Evolutionary conservation across 305 asterid species (phyloP).

Genomic region (Rubia balearica): DNA sequence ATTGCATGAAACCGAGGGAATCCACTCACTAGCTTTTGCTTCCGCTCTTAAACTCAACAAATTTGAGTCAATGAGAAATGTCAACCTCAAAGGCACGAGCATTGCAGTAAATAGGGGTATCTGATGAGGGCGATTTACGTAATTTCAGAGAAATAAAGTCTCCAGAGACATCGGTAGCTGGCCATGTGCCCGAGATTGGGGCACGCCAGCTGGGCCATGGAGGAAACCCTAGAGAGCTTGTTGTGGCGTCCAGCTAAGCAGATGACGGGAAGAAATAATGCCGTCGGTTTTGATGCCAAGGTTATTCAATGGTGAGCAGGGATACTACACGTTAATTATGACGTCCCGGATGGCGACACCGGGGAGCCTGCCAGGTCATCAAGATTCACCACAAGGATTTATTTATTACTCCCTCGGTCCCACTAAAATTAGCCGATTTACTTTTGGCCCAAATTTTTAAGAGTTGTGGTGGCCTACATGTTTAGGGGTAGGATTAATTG

Average conservation of each 20-base stretch:
- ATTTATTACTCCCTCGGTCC: too few relatives aligned
- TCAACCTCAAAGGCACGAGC: slow-evolving; percentile 11
- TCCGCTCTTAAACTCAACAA: slow-evolving; percentile 3
- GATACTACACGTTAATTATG: background rate
- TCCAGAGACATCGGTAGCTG: slow-evolving; percentile 20
- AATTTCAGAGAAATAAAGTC: background rate
- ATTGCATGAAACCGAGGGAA: slow-evolving; percentile 3
- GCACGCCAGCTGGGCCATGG: slow-evolving; percentile 32
- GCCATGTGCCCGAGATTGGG: slow-evolving; percentile 25
- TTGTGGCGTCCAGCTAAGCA: slow-evolving; percentile 35
- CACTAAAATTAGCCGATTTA: too few relatives aligned
- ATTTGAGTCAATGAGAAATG: background rate
- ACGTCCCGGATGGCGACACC: slow-evolving; percentile 22
- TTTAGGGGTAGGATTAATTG: too few relatives aligned
- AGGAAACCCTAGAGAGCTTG: slow-evolving; percentile 18
- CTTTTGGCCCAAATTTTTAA: too few relatives aligned
- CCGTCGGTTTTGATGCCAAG: background rate
- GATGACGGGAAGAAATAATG: slow-evolving; percentile 15
- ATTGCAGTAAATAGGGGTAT: background rate
- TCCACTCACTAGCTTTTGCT: slow-evolving; percentile 14
- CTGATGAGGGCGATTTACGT: slow-evolving; percentile 6
- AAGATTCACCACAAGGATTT: background rate
- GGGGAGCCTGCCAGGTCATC: slow-evolving; percentile 14
- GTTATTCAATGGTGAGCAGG: background rate
- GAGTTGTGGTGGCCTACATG: too few relatives aligned